Percentiles rank a stretch among this genome's conserved stretches.
phyloP scores from a whole-genome alignment of 192 early-diverging fungal genomes.

The Coemansia sp. region DNA sequence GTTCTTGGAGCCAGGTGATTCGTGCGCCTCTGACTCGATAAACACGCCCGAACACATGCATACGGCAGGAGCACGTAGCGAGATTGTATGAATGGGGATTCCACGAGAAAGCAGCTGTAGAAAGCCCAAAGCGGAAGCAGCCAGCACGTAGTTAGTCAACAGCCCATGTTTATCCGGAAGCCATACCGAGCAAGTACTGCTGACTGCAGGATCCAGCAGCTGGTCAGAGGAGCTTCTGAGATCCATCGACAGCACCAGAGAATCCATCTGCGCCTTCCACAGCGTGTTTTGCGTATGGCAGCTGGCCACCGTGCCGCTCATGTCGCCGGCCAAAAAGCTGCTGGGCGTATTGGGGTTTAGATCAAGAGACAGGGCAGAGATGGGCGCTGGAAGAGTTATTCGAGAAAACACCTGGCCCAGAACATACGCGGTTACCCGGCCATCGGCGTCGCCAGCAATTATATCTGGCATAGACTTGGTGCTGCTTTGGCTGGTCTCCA shows the following conservation, averaged over 20 bases:
- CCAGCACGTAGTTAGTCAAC: conserved; percentile 40
- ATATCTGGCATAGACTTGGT: conserved; percentile 19
- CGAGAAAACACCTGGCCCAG: conserved; percentile 40
- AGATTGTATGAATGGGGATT: conserved; percentile 17
- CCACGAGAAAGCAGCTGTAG: conserved; percentile 36
- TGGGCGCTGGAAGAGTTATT: conserved; percentile 27
- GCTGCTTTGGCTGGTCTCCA: background rate
- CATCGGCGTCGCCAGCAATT: conserved; percentile 40
- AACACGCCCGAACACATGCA: conserved; percentile 31
- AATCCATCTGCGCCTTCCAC: conserved; percentile 32
- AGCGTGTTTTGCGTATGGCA: conserved; percentile 30
- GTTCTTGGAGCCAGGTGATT: background rate
- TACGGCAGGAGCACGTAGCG: conserved; percentile 18
- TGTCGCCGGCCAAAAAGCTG: conserved; percentile 41
- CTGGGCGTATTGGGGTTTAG: conserved; percentile 33
- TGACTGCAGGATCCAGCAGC: conserved; percentile 13
- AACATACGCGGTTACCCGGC: conserved; percentile 24
- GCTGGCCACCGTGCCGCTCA: conserved; percentile 34
- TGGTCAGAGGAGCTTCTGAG: background rate
- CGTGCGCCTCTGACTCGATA: background rate
- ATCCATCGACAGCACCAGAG: background rate
- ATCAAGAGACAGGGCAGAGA: conserved; percentile 30
- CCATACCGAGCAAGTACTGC: conserved; percentile 26
- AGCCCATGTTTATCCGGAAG: conserved; percentile 32
- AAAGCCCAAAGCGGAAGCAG: conserved; percentile 14